phyloP scores from a whole-genome alignment of 2,329 filamentous ascomycete species.

The Chaetomiaceae sp. region DNA sequence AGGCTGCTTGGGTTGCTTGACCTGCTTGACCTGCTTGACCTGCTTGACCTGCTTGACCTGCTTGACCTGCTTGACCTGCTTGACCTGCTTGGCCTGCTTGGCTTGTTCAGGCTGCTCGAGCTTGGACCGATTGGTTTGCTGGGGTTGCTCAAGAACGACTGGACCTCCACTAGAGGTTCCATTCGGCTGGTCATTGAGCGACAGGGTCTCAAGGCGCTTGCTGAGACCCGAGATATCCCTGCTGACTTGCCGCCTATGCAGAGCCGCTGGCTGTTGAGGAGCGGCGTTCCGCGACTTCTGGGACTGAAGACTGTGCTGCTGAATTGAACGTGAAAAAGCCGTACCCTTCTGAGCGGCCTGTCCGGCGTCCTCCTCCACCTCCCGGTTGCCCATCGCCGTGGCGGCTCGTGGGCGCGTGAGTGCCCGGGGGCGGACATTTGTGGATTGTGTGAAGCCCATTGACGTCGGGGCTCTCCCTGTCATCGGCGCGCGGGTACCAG shows the following conservation, averaged over 20 bases:
- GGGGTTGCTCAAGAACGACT: conserved; percentile 43
- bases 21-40: no score
- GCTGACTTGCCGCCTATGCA: conserved; percentile 27
- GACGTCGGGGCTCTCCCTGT: conserved; percentile 48
- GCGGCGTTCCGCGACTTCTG: conserved; percentile 17
- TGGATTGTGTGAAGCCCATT: conserved; percentile 43
- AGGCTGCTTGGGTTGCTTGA: conserved; percentile 23
- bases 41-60: no score
- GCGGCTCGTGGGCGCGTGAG: conserved; percentile 39
- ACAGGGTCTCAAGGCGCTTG: conserved; percentile 35
- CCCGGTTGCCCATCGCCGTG: conserved; percentile 36
- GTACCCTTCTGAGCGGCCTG: conserved; percentile 36
- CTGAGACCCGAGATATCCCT: conserved; percentile 42
- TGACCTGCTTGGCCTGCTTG: no score
- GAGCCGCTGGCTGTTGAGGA: conserved; percentile 26
- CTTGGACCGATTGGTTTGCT: no score
- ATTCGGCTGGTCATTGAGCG: conserved; percentile 33
- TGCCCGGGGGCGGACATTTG: conserved; percentile 41
- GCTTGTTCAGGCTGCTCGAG: no score
- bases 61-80: no score
- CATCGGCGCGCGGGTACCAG: conserved; percentile 44
- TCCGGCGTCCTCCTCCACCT: conserved; percentile 28
- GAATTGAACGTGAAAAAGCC: conserved; percentile 26
- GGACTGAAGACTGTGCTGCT: conserved; percentile 14
- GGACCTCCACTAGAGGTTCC: conserved; percentile 36